phyloP scores from a whole-genome alignment of 352 stramenopile genomes.

The Phytophthora cryptogea region DNA sequence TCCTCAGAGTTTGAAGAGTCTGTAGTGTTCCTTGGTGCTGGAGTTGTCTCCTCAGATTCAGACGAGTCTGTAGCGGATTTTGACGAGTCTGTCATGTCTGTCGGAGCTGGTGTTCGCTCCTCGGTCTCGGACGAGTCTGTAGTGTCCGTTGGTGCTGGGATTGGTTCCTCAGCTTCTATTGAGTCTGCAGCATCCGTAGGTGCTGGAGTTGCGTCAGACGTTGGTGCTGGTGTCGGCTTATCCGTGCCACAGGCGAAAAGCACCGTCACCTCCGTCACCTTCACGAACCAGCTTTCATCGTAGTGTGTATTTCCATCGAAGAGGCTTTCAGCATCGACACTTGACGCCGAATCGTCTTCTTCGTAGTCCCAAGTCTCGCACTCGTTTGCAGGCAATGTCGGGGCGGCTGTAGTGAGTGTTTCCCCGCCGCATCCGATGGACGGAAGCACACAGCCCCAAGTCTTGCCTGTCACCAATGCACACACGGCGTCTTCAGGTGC shows the following conservation, averaged over 20 bases:
- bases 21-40: conserved; percentile 6
- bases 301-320: conserved; percentile 29
- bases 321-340: conserved; percentile 14
- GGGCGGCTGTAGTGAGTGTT: conserved; percentile 11
- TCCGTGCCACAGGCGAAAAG: conserved; percentile 22
- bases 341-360: conserved; percentile 9
- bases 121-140: neutral
- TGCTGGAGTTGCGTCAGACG: conserved; percentile 13
- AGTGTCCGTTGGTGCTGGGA: neutral
- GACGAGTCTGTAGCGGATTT: no score
- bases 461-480: conserved; percentile 37
- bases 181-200: conserved; percentile 4
- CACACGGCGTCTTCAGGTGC: conserved; percentile 51
- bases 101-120: neutral
- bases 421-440: conserved; percentile 25
- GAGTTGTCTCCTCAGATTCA: no score
- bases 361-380: conserved; percentile 39
- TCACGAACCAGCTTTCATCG: conserved; percentile 36
- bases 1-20: neutral
- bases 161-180: neutral
- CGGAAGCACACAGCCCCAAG: conserved; percentile 46
- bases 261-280: conserved; percentile 30
- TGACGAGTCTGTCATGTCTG: neutral
- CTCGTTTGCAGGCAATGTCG: conserved; percentile 3
- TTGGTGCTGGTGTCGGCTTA: conserved; percentile 25